Base-by-base conservation (phyloP, 2,329 filamentous ascomycete species). In the Colletotrichum coccodes region DNA sequence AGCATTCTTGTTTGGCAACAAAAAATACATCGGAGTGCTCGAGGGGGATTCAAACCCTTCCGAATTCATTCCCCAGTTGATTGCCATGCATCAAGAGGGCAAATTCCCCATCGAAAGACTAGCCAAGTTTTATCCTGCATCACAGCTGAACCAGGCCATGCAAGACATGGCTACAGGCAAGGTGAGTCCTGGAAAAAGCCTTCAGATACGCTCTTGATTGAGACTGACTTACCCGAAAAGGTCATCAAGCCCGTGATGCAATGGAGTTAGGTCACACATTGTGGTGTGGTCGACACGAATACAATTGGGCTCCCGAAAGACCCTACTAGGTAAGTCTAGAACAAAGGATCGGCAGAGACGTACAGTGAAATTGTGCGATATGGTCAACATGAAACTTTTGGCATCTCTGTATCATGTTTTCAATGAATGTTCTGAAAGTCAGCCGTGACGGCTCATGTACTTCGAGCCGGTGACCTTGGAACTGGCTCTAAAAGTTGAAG, bases 221-320 rank as follows among this genome's bases (percentile, higher is more conserved):
- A n/a, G 30, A 6, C 7, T 34, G 18, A 60, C 56, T 16, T 6
- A 6, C 1, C 0, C 3, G 12, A 7, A 14, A 34, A 67, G 64
- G 59, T 58, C 23, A 67, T 67, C 36, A 67, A 67, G 30, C 64
- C 64, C 1, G 64, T 67, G 2, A 67, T 67, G 38, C 42, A 44
- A 18, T 67, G 64, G 59, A 26, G 14, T 11, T 54, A 54, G 50
- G 12, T 21, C 6, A 28, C 11, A 7, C 14, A 1, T 9, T 16
- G 12, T 14, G 5, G 2, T 14, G 3, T 38, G 30, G 32, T 32
- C 12, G 16, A 32, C 38, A 6, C 11, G 34, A 23, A 11, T 7
- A 3, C 12, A 30, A 23, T 16, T 28, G 18, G 32, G 23, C 50
- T 26, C 11, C 3, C 5, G 12, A 3, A 4, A 4, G 21, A n/a